Conservation (phyloP, 1,139 yeast genomes). For the Williopsis jadinii region DNA sequence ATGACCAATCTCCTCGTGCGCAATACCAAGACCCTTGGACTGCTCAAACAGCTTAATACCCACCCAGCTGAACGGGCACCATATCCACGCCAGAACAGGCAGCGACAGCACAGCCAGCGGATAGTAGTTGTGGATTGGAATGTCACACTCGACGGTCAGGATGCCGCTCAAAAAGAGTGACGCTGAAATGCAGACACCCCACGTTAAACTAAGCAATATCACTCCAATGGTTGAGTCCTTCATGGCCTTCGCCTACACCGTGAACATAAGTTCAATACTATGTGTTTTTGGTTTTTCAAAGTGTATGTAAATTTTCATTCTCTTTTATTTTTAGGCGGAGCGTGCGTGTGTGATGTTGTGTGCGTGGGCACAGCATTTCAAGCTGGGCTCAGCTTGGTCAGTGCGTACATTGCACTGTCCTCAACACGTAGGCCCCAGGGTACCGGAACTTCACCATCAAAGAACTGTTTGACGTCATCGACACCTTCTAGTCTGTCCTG, state of each 20-base stretch:
- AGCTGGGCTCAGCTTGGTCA: constrained; percentile 33
- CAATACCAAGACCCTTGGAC: constrained; percentile 13
- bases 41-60: constrained; percentile 22
- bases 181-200: too few species aligned
- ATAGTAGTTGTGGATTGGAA: constrained; percentile 15
- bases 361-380: too few species aligned
- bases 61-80: constrained; percentile 21
- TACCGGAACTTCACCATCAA: constrained; percentile 55
- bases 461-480: constrained; percentile 49
- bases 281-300: too few species aligned
- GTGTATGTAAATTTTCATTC: too few species aligned
- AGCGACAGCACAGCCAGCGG: constrained; percentile 14
- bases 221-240: neutral
- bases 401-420: constrained; percentile 60
- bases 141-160: too few species aligned
- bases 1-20: neutral
- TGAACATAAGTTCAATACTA: too few species aligned
- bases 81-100: constrained; percentile 21
- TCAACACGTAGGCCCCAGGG: constrained; percentile 59
- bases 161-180: too few species aligned
- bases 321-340: too few species aligned
- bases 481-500: constrained; percentile 47
- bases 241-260: neutral
- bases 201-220: too few species aligned
- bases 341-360: too few species aligned